Base-by-base conservation (phyloP, 2,329 filamentous ascomycete species). In the Coniochaeta hoffmannii region DNA sequence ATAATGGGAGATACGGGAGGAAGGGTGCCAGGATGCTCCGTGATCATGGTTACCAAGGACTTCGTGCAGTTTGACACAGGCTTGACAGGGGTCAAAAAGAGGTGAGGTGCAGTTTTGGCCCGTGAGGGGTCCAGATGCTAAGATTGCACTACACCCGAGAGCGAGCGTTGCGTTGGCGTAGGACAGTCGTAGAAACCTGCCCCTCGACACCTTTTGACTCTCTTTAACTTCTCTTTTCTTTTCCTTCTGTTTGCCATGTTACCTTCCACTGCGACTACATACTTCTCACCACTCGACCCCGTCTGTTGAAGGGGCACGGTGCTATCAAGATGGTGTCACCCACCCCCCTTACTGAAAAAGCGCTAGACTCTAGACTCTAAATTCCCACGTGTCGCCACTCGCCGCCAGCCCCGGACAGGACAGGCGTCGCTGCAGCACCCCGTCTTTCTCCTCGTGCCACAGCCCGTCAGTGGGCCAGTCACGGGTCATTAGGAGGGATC, bases 11-110 rank as follows among this genome's bases (percentile, higher is more conserved):
- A 51, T 22, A 51, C n/a, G n/a, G 49, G 49, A 22, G 30, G 19
- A n/a, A n/a, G n/a, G n/a, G n/a, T n/a, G n/a, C n/a, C n/a, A n/a
- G 49, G 49, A 28, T 51, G 49, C 28, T 51, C 49, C 49, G 49
- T 51, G 49, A 51, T 15, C 28, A 15, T 34, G 28, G n/a, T 50
- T 30, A 19, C 12, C 46, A 51, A 22, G n/a, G 41, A 14, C 11
- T 38, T 38, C 11, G 32, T 41, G 10, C 17, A 4, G n/a, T 22
- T 22, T 15, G 36, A 46, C 22, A 46, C 41, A 9, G 41, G 41
- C 41, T 15, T 46, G 22, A 28, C 41, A 46, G 41, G 41, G 41
- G 41, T 46, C 15, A n/a, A 28, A n/a, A n/a, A n/a, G n/a, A 46
- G 41, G 19, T 28, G 41, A 46, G 11, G 8, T 19, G 8, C 5